Base-by-base conservation (phyloP, 768 basidiomycete genomes). In the Tricholoma sp. region DNA sequence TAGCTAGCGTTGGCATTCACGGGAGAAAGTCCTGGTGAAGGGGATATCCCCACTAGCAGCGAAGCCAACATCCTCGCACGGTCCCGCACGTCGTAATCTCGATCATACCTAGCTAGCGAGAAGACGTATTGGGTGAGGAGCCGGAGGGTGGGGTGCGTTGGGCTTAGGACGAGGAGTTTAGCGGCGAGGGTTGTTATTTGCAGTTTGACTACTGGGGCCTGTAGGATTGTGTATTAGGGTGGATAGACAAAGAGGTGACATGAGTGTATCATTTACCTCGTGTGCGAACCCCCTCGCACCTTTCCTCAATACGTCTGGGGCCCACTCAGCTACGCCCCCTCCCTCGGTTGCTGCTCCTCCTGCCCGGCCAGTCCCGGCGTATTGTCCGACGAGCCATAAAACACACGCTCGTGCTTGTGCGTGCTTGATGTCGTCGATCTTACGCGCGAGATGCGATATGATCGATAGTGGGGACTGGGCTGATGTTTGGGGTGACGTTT, bases 381-480 rank as follows among this genome's bases (percentile, higher is more conserved):
- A 92, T 68, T 97, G 93, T 0, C 96, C 95, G 0, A 94, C 93
- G 0, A 98, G 81, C 94, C 96, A 97, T 24, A 93, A 73, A 1
- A 98, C 85, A 61, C 90, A 94, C 0, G 95, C 93, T 31, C 91
- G 76, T 1, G 95, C 94, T 63, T 85, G 81, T 1, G 86, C 76
- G 62, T 94, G 91, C 6, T 75, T 80, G 51, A 98, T 90, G 52
- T 85, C 86, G 49, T 93, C 90, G 47, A 96, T 80, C 32, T 82
- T 80, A 50, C 81, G 78, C 0, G 93, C 91, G 6, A 98, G 82
- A 34, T 84, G 82, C 3, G 85, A 80, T n/a, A 96, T 86, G 59
- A 96, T 88, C 7, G 76, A 73, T 9, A 87, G 66, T 0, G 91
- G 81, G 5, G 74, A 70, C 51, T 74, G 74, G 2, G 72, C 65